These are phyloP conservation scores for Piper longum DNA, from an alignment of 164 flowering plant genomes.

Conservation along the genomic window DNA sequence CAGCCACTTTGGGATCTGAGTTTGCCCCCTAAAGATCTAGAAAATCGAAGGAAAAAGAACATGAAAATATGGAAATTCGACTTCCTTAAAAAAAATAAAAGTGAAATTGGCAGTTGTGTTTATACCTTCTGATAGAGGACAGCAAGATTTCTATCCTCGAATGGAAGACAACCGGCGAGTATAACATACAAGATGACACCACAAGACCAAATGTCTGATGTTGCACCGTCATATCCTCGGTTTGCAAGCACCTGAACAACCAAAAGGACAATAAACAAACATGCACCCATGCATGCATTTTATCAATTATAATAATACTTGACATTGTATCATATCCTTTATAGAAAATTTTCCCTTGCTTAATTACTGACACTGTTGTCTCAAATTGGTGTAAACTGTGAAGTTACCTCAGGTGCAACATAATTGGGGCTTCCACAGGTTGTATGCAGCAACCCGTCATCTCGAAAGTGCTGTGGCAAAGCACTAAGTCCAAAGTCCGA, in stretches of 20 bases:
- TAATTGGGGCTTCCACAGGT: slow-evolving; percentile 98
- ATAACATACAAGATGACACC: slow-evolving; percentile 83
- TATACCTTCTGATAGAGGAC: slow-evolving; percentile 90
- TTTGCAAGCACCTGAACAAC: slow-evolving; percentile 43
- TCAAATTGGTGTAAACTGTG: no score
- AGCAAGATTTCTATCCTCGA: slow-evolving; percentile 82
- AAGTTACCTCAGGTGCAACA: slow-evolving; percentile 77
- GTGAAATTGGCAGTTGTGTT: neutral
- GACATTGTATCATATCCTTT: no score
- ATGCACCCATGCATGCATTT: neutral
- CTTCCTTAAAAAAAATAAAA: neutral
- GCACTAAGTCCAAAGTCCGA: slow-evolving; percentile 98
- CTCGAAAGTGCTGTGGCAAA: slow-evolving; percentile 82
- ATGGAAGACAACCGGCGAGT: slow-evolving; percentile 81
- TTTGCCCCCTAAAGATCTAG: slow-evolving; percentile 74
- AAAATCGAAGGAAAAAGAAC: neutral
- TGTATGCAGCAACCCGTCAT: slow-evolving; percentile 85
- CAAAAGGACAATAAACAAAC: neutral
- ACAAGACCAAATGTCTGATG: slow-evolving; percentile 90
- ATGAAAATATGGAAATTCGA: neutral
- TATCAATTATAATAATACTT: no score
- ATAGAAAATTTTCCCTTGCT: no score
- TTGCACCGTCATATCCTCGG: slow-evolving; percentile 78
- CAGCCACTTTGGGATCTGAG: slow-evolving; percentile 70
- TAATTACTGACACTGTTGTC: no score